Conservation (phyloP, 441 rosid species). For the Eutrema salsugineum region DNA sequence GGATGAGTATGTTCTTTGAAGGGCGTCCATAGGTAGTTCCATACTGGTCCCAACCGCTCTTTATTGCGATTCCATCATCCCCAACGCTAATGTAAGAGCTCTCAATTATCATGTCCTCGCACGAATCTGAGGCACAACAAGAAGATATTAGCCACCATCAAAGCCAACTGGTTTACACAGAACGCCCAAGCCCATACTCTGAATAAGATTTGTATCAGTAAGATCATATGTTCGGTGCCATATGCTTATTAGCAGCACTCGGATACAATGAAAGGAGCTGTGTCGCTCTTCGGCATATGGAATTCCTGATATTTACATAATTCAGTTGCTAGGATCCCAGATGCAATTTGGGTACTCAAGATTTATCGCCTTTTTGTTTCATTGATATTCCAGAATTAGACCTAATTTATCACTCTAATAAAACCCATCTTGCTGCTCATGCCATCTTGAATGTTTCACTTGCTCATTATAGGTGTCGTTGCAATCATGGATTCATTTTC, state of each 20-base stretch:
- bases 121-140: conserved; percentile 62
- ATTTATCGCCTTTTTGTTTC: not conserved
- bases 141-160: not conserved
- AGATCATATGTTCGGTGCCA: not conserved
- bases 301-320: not conserved
- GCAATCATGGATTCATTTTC: not conserved
- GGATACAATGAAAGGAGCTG: not conserved
- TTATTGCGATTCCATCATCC: conserved; percentile 93
- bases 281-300: not conserved
- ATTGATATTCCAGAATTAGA: not conserved
- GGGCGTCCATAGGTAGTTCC: conserved; percentile 87
- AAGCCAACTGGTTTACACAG: not conserved
- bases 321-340: not conserved
- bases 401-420: not conserved
- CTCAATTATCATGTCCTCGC: conserved; percentile 89
- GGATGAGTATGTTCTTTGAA: conserved; percentile 76
- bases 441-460: not conserved
- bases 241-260: not conserved
- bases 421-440: not conserved
- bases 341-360: not conserved
- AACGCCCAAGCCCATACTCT: not conserved
- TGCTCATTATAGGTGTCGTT: not conserved
- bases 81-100: conserved; percentile 96
- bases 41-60: conserved; percentile 99
- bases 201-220: not conserved